Percentiles rank a stretch among this genome's conserved stretches.
phyloP scores from a whole-genome alignment of 75 land plant species.

The Cryptomeria japonica region DNA sequence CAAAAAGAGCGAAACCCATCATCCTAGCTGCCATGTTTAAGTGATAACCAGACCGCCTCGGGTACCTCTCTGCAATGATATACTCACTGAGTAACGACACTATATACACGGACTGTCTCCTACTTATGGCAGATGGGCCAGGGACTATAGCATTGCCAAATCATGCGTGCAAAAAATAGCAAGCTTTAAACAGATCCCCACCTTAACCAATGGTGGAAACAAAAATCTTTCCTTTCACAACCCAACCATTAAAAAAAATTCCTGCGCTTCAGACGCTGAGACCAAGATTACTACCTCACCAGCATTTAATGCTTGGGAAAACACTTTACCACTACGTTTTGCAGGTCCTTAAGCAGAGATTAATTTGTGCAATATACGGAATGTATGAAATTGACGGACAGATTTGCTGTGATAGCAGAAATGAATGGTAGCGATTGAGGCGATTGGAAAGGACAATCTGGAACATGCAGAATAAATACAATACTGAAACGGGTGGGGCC shows the following conservation, averaged over 20 bases:
- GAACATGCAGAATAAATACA: neutral
- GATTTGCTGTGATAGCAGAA: neutral
- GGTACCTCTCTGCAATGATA: neutral
- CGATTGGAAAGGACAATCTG: neutral
- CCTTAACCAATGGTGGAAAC: neutral
- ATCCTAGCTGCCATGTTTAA: neutral
- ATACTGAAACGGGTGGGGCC: neutral
- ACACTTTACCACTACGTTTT: too few relatives aligned
- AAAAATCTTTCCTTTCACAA: too few relatives aligned
- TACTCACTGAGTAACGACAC: neutral
- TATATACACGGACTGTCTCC: neutral
- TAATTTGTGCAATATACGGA: neutral
- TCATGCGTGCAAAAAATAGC: too few relatives aligned
- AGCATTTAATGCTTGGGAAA: neutral
- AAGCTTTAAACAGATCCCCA: neutral
- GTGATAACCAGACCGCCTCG: neutral
- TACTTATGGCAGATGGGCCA: neutral
- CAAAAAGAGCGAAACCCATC: neutral
- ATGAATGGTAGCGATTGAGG: neutral
- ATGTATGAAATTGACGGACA: neutral
- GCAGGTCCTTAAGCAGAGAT: neutral
- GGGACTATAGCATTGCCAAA: neutral
- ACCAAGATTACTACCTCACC: neutral
- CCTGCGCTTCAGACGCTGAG: neutral
- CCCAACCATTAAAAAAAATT: too few relatives aligned